Conservation (phyloP, 768 basidiomycete species). For the Boletus subcaerulescens region DNA sequence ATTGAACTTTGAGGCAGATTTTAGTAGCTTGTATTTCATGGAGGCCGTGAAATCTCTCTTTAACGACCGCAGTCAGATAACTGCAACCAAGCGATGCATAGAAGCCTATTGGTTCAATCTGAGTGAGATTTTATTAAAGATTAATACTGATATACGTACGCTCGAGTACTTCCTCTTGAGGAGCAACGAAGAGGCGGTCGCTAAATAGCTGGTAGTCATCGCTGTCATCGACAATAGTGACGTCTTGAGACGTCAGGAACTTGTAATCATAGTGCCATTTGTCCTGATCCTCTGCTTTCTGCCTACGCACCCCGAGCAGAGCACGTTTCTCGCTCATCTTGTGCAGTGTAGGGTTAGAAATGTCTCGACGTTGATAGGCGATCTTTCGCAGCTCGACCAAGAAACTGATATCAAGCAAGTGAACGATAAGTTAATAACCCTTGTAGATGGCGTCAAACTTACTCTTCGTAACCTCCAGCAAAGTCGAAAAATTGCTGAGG, state of each 20-base stretch:
- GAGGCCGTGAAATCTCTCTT: conserved; percentile 63
- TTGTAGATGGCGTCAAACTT: conserved; percentile 15
- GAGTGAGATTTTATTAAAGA: not conserved
- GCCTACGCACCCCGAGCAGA: conserved; percentile 66
- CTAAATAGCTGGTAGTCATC: conserved; percentile 73
- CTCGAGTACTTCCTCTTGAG: conserved; percentile 87
- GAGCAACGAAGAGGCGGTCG: conserved; percentile 64
- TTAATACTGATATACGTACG: conserved; percentile 34
- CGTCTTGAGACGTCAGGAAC: conserved; percentile 57
- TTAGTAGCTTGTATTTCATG: conserved; percentile 45
- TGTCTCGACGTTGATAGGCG: conserved; percentile 44
- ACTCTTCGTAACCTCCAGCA: conserved; percentile 64
- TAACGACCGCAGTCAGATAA: conserved; percentile 62
- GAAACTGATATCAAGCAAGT: conserved; percentile 46
- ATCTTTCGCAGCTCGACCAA: conserved; percentile 45
- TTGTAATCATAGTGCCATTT: conserved; percentile 67
- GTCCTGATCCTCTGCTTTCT: conserved; percentile 49
- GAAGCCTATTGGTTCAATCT: conserved; percentile 44
- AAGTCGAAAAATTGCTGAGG: conserved; percentile 66
- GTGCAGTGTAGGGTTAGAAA: conserved; percentile 44
- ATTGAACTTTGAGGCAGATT: conserved; percentile 45
- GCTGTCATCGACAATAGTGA: conserved; percentile 80
- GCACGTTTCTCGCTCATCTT: conserved; percentile 67
- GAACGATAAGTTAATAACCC: no score
- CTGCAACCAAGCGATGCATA: conserved; percentile 75